Conservation (phyloP, 2,329 filamentous ascomycete genomes). For the Myriosclerotinia curreyana region DNA sequence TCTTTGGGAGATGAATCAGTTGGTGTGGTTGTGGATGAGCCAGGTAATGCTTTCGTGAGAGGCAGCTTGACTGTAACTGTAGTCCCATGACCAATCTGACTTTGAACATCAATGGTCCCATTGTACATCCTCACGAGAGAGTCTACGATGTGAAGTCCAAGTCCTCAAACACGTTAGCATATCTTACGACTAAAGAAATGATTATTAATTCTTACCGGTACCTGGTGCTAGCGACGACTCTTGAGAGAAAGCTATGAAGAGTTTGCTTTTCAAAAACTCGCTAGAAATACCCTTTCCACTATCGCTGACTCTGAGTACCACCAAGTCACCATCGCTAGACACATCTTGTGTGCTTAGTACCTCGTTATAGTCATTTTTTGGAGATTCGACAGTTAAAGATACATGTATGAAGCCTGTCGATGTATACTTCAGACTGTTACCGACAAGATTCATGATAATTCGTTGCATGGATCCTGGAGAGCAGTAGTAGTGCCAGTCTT, state of each 20-base stretch:
- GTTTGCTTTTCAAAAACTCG: conserved; percentile 55
- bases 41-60: conserved; percentile 1
- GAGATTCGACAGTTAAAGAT: conserved; percentile 6
- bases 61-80: conserved; percentile 46
- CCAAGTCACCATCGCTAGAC: background rate
- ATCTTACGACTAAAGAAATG: no score
- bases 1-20: background rate
- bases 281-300: conserved; percentile 61
- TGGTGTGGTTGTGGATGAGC: background rate
- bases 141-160: conserved; percentile 60
- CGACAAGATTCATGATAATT: conserved; percentile 58
- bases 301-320: conserved; percentile 50
- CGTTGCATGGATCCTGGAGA: conserved; percentile 49
- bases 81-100: conserved; percentile 51
- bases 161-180: conserved; percentile 18
- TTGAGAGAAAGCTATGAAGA: conserved; percentile 60
- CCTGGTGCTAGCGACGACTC: conserved; percentile 58
- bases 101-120: conserved; percentile 57
- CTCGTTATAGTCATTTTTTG: conserved; percentile 10
- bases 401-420: conserved; percentile 48
- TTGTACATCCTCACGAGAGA: conserved; percentile 55
- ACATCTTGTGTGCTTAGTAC: background rate
- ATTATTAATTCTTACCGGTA: conserved; percentile 43
- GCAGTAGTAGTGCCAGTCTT: conserved; percentile 41
- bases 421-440: conserved; percentile 60